A percentile compares a stretch with the other conserved stretches of the same genome.
These are phyloP conservation scores for Phytophthora chlamydospora DNA, from an alignment of 352 stramenopile species.

Conservation along the genomic window DNA sequence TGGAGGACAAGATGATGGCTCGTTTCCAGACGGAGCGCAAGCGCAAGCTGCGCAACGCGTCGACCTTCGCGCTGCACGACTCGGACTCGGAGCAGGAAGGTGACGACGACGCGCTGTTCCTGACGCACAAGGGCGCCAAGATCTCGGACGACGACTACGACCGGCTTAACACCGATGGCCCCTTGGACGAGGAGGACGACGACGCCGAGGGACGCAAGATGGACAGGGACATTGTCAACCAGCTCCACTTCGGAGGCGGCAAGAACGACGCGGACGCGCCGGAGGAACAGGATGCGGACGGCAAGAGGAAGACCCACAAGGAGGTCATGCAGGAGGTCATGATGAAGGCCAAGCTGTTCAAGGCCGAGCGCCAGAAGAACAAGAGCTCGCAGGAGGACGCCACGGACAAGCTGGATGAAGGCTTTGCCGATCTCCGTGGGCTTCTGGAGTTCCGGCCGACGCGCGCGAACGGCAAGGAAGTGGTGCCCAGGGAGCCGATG, in stretches of 20 bases:
- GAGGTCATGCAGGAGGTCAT: slow-evolving; percentile 93
- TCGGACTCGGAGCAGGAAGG: slow-evolving; percentile 76
- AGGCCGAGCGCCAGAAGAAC: slow-evolving; percentile 86
- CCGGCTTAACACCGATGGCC: slow-evolving; percentile 51
- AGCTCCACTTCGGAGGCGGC: slow-evolving; percentile 87
- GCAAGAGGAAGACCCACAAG: slow-evolving; percentile 83
- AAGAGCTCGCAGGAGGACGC: slow-evolving; percentile 84
- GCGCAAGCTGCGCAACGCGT: slow-evolving; percentile 81
- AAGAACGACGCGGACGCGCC: slow-evolving; percentile 23
- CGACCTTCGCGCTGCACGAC: slow-evolving; percentile 78
- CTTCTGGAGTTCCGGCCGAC: slow-evolving; percentile 84
- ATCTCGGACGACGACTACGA: slow-evolving; percentile 85
- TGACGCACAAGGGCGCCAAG: slow-evolving; percentile 78
- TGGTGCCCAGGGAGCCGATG: slow-evolving; percentile 72
- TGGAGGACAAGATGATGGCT: slow-evolving; percentile 94
- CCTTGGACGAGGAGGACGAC: slow-evolving; percentile 73
- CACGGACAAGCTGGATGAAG: slow-evolving; percentile 76
- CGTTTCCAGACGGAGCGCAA: slow-evolving; percentile 91
- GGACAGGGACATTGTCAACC: slow-evolving; percentile 83
- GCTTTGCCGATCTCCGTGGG: slow-evolving; percentile 64
- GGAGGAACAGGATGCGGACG: slow-evolving; percentile 25
- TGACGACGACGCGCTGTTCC: slow-evolving; percentile 62
- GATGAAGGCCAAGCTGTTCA: slow-evolving; percentile 92
- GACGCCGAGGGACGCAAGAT: slow-evolving; percentile 74
- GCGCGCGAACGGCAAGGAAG: slow-evolving; percentile 61